Conservation (phyloP, 768 basidiomycete species). For the Suillus variegatus region DNA sequence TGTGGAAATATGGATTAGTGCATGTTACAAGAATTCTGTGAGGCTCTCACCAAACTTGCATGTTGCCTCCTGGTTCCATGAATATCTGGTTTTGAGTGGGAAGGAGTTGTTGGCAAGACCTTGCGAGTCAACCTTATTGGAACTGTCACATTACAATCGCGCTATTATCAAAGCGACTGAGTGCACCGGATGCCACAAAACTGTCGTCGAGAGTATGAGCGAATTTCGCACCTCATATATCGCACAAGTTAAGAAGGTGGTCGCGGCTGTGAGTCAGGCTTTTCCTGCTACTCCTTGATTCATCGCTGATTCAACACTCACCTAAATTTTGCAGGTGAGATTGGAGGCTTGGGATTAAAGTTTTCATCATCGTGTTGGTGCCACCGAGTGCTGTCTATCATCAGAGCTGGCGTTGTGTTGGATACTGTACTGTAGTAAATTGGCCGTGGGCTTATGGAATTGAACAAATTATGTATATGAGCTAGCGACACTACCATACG, state of each 20-base stretch:
- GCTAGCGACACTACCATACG: not conserved
- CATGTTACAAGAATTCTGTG: no score
- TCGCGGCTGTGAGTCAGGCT: conserved; percentile 10
- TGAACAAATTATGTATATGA: not conserved
- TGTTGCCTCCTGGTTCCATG: conserved; percentile 1
- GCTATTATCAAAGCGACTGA: not conserved
- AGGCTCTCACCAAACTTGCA: no score
- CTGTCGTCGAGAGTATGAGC: not conserved
- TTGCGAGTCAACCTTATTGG: conserved; percentile 3
- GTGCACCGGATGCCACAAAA: not conserved
- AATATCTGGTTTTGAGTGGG: conserved; percentile 8
- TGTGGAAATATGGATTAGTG: not conserved
- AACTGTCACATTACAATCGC: not conserved
- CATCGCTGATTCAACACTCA: conserved; percentile 7
- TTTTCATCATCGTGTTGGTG: not conserved
- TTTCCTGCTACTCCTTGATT: not conserved
- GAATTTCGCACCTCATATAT: not conserved
- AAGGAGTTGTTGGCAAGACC: conserved; percentile 9
- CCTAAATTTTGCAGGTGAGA: conserved; percentile 3
- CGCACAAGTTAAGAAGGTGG: conserved; percentile 4
- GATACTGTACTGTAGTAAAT: not conserved
- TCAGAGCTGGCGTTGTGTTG: not conserved
- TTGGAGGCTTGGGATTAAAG: not conserved
- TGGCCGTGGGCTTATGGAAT: not conserved
- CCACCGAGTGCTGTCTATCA: not conserved